phyloP scores from a whole-genome alignment of 2,329 filamentous ascomycete genomes.

The Magnaporthiopsis rhizophila region DNA sequence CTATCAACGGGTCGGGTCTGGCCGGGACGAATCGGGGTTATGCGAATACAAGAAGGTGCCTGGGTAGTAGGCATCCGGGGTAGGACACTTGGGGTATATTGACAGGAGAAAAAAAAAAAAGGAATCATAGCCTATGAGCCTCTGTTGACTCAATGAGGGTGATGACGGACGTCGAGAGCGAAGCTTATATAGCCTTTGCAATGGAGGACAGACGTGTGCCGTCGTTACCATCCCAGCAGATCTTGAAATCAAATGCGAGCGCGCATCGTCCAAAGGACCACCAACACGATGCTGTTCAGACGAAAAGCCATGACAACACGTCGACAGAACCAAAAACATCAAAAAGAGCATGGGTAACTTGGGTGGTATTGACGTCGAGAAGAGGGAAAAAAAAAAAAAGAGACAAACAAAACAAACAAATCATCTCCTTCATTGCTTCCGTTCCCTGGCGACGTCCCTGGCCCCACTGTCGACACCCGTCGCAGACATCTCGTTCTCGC shows the following conservation, averaged over 20 bases:
- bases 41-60: no score
- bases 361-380: background rate
- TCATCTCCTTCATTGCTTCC: slow-evolving; percentile 17
- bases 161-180: no score
- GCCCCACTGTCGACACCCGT: slow-evolving; percentile 27
- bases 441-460: slow-evolving; percentile 38
- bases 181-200: no score
- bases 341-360: background rate
- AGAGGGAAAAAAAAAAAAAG: background rate
- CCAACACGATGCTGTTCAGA: background rate
- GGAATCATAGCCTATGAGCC: no score
- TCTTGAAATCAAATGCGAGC: background rate
- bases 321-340: background rate
- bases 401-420: background rate
- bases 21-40: no score
- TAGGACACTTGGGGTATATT: no score
- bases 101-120: no score
- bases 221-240: background rate
- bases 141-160: no score
- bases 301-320: background rate
- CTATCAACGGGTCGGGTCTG: no score
- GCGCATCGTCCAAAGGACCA: background rate
- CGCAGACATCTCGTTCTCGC: slow-evolving; percentile 27
- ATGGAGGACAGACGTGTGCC: background rate
- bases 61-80: no score